These are phyloP conservation scores for Apostasia shenzhenica DNA, from an alignment of 106 monocot genomes.

Conservation along the genomic window DNA sequence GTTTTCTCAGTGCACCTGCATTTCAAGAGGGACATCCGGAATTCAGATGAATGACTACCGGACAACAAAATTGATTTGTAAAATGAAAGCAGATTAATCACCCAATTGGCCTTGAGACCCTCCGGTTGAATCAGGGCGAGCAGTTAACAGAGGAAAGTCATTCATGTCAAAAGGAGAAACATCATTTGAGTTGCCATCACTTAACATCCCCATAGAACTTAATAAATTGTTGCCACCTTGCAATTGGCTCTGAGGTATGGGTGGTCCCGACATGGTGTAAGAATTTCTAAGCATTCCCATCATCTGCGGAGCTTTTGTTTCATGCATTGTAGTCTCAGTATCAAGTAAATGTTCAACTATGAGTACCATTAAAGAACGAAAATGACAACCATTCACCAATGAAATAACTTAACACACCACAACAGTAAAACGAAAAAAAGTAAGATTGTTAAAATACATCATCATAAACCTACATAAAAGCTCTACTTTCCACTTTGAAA, in stretches of 20 bases:
- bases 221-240: constrained; percentile 66
- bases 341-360: no score
- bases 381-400: no score
- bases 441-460: no score
- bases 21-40: constrained; percentile 11
- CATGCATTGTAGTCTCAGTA: not conserved
- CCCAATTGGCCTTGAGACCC: constrained; percentile 89
- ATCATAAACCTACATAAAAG: no score
- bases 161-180: constrained; percentile 88
- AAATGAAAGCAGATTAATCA: constrained; percentile 10
- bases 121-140: constrained; percentile 88
- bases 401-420: no score
- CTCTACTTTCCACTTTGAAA: no score
- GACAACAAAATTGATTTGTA: not conserved
- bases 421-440: no score
- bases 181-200: constrained; percentile 69
- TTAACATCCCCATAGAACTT: constrained; percentile 80
- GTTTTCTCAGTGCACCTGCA: constrained; percentile 79
- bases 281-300: constrained; percentile 90
- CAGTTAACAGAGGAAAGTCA: constrained; percentile 94
- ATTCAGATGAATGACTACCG: not conserved
- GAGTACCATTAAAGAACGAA: no score
- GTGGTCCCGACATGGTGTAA: constrained; percentile 67
- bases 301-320: constrained; percentile 69
- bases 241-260: constrained; percentile 63